Evolutionary conservation across 1,284 basidiomycete genomes (phyloP), one percentile per base, ranked within the genome.

Genomic region (Trichosporon sp.): DNA sequence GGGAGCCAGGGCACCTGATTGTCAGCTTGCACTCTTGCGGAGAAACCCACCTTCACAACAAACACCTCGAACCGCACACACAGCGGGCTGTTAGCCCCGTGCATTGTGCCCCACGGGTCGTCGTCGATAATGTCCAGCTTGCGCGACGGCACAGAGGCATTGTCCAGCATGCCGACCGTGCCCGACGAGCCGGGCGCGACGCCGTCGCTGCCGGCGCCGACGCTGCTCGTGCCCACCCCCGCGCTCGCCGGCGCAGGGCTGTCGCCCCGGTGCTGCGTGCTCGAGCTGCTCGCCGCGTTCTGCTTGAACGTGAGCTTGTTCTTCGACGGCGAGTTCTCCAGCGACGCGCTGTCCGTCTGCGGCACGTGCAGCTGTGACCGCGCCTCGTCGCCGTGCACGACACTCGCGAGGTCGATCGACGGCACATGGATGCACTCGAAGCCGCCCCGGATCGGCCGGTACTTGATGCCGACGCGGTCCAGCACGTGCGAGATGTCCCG

Each of bases 351-450:
- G 56, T 73, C 42, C 51, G 58, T 29, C 8, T 38, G 34, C 29
- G 71, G 68, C 0, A 72, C 69, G 25, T 70, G 72, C 7, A 72
- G 67, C 32, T 64, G 64, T 12, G 69, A 70, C 15, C 67, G 69
- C 34, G 72, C 79, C 70, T 80, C 79, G 64, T 81, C 81, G n/a
- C 78, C 80, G 65, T 82, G 75, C 23, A 81, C 75, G 12, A 94
- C 86, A 35, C 91, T 91, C 5, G 90, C 86, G 9, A 96, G 84
- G 80, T 96, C 93, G 79, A 98, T 96, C 29, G 92, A 94, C 0
- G 96, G 96, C 64, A 92, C 84, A 80, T 98, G 95, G 27, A 96
- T 91, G 83, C 96, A 99, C 81, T 98, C 96, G 80, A 95, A 99
- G 0, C 96, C 96, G 67, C 89, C 87, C 80, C 90, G 91, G 76